These are phyloP conservation scores for Quercus bicolor DNA, from an alignment of 306 rosid species.

Conservation along the genomic window DNA sequence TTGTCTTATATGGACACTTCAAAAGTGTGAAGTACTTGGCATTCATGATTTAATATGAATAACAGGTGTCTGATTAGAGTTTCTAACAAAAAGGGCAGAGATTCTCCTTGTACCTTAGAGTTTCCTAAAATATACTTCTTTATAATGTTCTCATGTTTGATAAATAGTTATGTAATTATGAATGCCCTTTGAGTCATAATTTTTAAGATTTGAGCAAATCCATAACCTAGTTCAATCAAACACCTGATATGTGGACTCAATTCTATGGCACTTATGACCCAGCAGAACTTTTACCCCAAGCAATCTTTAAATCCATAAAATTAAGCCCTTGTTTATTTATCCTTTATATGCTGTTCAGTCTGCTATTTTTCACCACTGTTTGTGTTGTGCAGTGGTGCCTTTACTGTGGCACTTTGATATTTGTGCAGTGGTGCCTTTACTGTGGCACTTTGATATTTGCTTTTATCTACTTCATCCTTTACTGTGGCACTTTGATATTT, in stretches of 20 bases:
- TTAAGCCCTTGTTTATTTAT: background rate
- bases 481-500: background rate
- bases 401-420: background rate
- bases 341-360: background rate
- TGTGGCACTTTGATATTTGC: no score
- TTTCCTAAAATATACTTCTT: background rate
- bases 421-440: background rate
- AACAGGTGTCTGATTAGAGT: background rate
- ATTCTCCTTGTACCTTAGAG: background rate
- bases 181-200: no score
- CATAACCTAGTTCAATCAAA: no score
- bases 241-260: background rate
- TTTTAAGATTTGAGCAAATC: no score
- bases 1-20: background rate
- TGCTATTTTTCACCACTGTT: background rate
- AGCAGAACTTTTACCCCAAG: background rate
- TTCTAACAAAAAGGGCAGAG: background rate
- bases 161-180: no score
- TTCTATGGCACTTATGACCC: background rate
- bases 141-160: background rate
- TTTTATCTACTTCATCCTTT: background rate
- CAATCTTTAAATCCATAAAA: background rate
- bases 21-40: background rate
- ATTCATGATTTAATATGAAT: background rate
- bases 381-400: background rate